Evolutionary conservation across 129 eudicot genomes (phyloP).

Genomic region (Deinandra increscens): DNA sequence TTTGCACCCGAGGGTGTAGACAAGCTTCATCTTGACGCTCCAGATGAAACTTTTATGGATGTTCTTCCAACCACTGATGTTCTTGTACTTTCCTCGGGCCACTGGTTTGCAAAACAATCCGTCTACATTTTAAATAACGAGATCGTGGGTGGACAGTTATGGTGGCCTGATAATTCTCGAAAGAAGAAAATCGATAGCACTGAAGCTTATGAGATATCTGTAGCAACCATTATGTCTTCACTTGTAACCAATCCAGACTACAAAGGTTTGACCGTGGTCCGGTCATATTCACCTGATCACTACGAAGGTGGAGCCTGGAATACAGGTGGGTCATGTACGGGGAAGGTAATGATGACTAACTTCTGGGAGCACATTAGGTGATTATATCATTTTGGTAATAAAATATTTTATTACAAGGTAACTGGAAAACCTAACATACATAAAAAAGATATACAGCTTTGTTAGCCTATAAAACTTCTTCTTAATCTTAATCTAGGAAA

Average conservation of each 20-base stretch:
- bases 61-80: constrained; percentile 50
- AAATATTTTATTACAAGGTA: too few relatives aligned
- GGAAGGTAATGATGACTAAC: constrained; percentile 40
- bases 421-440: background rate
- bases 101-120: constrained; percentile 83
- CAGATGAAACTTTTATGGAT: constrained; percentile 64
- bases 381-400: background rate
- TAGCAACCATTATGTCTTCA: constrained; percentile 64
- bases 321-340: constrained; percentile 92
- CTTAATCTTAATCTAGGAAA: background rate
- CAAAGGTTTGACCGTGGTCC: constrained; percentile 70
- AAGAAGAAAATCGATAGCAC: constrained; percentile 52
- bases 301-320: constrained; percentile 97
- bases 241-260: constrained; percentile 57
- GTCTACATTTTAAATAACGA: constrained; percentile 71
- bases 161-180: constrained; percentile 66
- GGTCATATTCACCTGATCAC: constrained; percentile 85
- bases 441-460: background rate
- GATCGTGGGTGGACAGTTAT: constrained; percentile 82
- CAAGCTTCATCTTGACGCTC: constrained; percentile 80
- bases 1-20: constrained; percentile 60
- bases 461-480: background rate
- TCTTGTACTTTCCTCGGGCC: constrained; percentile 79
- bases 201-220: constrained; percentile 68
- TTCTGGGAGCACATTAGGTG: background rate